Evolutionary conservation across 192 early-diverging fungal genomes (phyloP).

Genomic region (Lunasporangiospora selenospora): DNA sequence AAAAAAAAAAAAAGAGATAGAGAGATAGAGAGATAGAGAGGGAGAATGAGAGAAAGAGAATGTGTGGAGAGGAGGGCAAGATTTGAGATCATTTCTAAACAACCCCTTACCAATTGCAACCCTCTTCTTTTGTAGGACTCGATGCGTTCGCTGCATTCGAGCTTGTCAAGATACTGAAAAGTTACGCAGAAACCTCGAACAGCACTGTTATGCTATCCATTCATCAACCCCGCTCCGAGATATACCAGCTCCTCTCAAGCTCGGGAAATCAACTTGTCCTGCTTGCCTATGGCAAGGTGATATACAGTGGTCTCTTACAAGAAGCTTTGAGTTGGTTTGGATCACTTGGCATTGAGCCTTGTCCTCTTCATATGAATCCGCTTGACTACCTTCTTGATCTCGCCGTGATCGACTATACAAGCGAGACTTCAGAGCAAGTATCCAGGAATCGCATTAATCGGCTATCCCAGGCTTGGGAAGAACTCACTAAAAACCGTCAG

Average conservation of each 20-base stretch:
- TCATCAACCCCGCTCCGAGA: slow-evolving; percentile 30
- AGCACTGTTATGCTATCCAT: slow-evolving; percentile 14
- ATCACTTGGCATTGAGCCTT: slow-evolving; percentile 4
- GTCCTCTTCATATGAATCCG: slow-evolving; percentile 12
- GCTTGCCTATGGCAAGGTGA: neutral
- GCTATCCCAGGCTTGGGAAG: too few species aligned
- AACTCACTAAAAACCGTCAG: too few species aligned
- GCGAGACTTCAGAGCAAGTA: neutral
- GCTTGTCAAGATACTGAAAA: slow-evolving; percentile 5
- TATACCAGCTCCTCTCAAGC: slow-evolving; percentile 10
- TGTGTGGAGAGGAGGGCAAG: too few species aligned
- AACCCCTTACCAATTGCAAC: too few species aligned
- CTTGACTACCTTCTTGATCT: slow-evolving; percentile 11
- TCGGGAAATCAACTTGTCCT: slow-evolving; percentile 1
- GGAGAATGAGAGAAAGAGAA: too few species aligned
- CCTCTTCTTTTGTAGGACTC: too few species aligned
- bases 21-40: too few species aligned
- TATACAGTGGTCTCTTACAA: slow-evolving; percentile 4
- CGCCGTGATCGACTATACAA: neutral
- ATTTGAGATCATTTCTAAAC: too few species aligned
- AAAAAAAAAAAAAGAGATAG: too few species aligned
- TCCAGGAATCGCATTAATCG: too few species aligned
- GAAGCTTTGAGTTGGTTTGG: slow-evolving; percentile 3
- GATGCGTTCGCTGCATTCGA: slow-evolving; percentile 18
- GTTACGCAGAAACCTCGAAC: slow-evolving; percentile 1